Conservation (phyloP, 768 basidiomycete genomes). For the Strobilomyces dryophilus region DNA sequence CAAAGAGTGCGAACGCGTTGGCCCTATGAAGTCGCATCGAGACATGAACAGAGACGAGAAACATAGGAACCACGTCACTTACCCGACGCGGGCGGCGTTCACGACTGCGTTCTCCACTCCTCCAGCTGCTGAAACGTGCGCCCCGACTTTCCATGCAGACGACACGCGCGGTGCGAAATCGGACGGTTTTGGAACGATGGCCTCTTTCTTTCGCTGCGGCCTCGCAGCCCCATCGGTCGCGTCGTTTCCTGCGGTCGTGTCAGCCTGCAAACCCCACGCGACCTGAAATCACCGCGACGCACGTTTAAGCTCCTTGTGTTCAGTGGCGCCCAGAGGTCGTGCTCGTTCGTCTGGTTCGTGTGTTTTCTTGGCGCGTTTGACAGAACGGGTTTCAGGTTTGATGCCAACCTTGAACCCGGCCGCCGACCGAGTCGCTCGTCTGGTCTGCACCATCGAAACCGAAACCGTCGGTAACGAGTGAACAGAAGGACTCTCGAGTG, state of each 20-base stretch:
- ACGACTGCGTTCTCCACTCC: slow-evolving; percentile 71
- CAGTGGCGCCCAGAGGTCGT: background rate
- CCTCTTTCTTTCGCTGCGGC: slow-evolving; percentile 10
- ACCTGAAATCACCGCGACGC: slow-evolving; percentile 2
- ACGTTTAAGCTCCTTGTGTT: slow-evolving; percentile 1
- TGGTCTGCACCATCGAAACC: slow-evolving; percentile 23
- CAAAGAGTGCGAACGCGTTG: slow-evolving; percentile 79
- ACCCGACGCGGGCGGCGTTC: slow-evolving; percentile 73
- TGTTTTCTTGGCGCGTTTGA: slow-evolving; percentile 15
- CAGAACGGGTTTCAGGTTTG: no score
- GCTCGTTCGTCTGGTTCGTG: background rate
- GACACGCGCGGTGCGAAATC: slow-evolving; percentile 29
- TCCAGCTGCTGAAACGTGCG: slow-evolving; percentile 79
- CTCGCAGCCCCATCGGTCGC: no score
- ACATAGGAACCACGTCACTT: slow-evolving; percentile 5
- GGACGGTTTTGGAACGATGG: slow-evolving; percentile 42
- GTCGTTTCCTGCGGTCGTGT: slow-evolving; percentile 1
- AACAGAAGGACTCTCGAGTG: background rate
- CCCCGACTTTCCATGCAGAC: slow-evolving; percentile 68
- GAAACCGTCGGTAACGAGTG: background rate
- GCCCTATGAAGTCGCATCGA: slow-evolving; percentile 43
- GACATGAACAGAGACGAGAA: background rate
- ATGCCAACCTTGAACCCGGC: no score
- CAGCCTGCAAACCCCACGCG: background rate
- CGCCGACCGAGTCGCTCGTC: slow-evolving; percentile 11